Evolutionary conservation across 106 monocot species (phyloP), one percentile per base, ranked within the genome.

Genomic region (Ottelia alismoides): DNA sequence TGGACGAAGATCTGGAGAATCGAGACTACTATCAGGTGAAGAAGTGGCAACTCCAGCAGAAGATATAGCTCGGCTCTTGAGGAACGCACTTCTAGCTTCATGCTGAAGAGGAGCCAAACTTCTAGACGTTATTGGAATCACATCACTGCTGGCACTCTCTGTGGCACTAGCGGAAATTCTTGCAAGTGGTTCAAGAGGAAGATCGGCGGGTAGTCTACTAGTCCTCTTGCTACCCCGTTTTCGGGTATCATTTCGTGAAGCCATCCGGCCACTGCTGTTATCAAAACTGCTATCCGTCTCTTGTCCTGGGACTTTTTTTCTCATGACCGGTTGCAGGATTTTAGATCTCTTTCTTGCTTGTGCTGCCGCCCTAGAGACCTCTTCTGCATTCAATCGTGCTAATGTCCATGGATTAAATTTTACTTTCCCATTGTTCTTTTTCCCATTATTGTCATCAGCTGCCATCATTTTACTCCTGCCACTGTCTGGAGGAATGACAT

Each of bases 401-500:
- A 80, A 50, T 9, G 74, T 58, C 79, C 79, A 80, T 48, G 74
- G 79, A 51, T 29, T 80, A 20, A 80, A 74, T 40, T 67, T 74
- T 19, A 80, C 63, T 3, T 53, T 46, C 20, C 56, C 45, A 4
- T 27, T 31, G 52, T 22, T 52, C 25, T 35, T 70, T 63, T 67
- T 74, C 49, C 49, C 71, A 28, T 31, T 43, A 23, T 63, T 25
- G 9, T 70, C 61, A 16, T 74, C 72, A 2, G 27, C n/a, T 9
- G 18, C 19, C 28, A 63, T 29, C 31, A 51, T 83, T 64, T 80
- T 92, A 21, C 73, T 63, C 20, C 60, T 53, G 49, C 68, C 69
- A 49, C 53, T 47, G 58, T 78, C 88, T 30, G 78, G 88, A 61
- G 84, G 81, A 62, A 94, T 57, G 45, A 80, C 84, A 76, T 88